A percentile compares a stretch with the other conserved stretches of the same genome.
Evolutionary conservation across 495 filamentous ascomycete species (phyloP).

Genomic region (Cladorrhinum samala): DNA sequence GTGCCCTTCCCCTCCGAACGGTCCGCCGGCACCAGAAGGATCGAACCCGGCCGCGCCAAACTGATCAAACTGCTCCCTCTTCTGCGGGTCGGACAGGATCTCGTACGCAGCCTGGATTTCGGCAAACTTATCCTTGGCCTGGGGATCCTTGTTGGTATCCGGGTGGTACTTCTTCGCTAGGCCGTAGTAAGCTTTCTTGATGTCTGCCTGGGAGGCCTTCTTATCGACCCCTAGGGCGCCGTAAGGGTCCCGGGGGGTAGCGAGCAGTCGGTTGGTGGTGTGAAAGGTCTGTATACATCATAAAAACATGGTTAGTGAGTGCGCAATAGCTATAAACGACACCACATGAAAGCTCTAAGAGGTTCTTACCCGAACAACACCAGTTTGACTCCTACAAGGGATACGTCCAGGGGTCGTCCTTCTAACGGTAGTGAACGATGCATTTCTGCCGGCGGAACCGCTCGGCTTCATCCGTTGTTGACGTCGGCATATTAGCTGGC

Average conservation of each 20-base stretch:
- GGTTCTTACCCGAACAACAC: too few relatives aligned
- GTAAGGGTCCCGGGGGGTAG: conserved; percentile 74
- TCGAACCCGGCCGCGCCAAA: conserved; percentile 88
- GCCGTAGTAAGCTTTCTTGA: conserved; percentile 98
- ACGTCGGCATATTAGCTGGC: conserved; percentile 43
- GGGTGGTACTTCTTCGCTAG: conserved; percentile 98
- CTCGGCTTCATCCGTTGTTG: too few relatives aligned
- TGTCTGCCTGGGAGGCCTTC: conserved; percentile 71
- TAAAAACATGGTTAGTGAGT: too few relatives aligned
- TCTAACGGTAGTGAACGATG: too few relatives aligned
- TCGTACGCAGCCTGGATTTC: conserved; percentile 93
- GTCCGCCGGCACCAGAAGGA: conserved; percentile 60
- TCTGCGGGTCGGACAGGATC: conserved; percentile 81
- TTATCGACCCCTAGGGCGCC: conserved; percentile 76
- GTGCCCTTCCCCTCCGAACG: conserved; percentile 61
- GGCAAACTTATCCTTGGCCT: conserved; percentile 86
- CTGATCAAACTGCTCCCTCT: conserved; percentile 83
- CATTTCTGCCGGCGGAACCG: too few relatives aligned
- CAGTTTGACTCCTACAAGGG: neutral
- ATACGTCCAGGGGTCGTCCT: neutral
- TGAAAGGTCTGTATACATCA: conserved; percentile 61
- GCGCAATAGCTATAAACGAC: too few relatives aligned
- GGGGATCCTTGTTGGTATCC: conserved; percentile 91
- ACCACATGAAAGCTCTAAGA: too few relatives aligned
- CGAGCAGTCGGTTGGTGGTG: conserved; percentile 53